A percentile compares a stretch with the other conserved stretches of the same genome.
phyloP scores from a whole-genome alignment of 2,329 filamentous ascomycete species.

The Pseudogymnoascus destructans region DNA sequence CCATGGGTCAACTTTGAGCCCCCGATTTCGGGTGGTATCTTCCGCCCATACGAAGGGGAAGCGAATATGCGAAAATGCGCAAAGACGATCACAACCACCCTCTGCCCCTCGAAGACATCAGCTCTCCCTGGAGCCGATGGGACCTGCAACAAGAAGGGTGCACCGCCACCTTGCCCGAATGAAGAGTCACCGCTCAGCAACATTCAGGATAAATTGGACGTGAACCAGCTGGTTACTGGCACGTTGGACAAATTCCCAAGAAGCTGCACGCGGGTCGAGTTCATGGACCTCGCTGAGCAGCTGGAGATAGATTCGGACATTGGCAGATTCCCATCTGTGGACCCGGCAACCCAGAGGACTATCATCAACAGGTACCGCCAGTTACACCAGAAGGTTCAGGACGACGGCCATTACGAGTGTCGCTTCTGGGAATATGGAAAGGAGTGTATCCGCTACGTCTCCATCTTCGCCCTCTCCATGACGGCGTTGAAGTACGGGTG shows the following conservation, averaged over 20 bases:
- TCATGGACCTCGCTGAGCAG: conserved; percentile 2
- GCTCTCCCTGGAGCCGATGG: neutral
- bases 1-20: conserved; percentile 79
- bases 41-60: conserved; percentile 37
- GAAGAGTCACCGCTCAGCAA: neutral
- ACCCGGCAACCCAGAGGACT: conserved; percentile 38
- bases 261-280: neutral
- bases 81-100: neutral
- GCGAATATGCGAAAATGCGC: conserved; percentile 20
- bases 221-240: neutral
- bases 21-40: conserved; percentile 79
- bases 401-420: conserved; percentile 45
- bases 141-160: neutral
- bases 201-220: neutral
- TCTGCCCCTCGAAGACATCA: neutral
- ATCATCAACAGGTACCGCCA: conserved; percentile 43
- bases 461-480: conserved; percentile 38
- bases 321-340: conserved; percentile 38
- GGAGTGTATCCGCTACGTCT: conserved; percentile 41
- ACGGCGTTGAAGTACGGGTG: conserved; percentile 35
- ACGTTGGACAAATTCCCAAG: neutral
- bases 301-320: conserved; percentile 35
- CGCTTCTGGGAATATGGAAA: conserved; percentile 44
- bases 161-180: neutral
- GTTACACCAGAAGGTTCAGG: conserved; percentile 41